Evolutionary conservation across 768 basidiomycete species (phyloP).

Genomic region (Sistotremastrum niveocremeum): DNA sequence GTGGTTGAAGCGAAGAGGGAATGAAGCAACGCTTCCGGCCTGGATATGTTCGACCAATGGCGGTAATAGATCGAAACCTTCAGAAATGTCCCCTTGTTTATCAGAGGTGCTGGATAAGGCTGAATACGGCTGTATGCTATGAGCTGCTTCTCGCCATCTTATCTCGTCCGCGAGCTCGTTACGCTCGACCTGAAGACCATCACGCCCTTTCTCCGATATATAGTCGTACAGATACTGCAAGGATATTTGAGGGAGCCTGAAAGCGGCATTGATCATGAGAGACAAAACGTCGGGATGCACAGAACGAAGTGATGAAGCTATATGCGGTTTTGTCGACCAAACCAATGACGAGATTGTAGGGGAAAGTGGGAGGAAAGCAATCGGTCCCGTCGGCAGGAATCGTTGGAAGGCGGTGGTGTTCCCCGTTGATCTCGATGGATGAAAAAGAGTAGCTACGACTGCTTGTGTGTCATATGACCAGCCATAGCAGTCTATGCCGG

Average conservation of each 20-base stretch:
- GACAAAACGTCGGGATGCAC: constrained; percentile 50
- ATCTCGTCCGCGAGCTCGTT: constrained; percentile 49
- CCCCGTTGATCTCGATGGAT: constrained; percentile 50
- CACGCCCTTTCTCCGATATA: constrained; percentile 39
- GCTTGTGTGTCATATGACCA: constrained; percentile 87
- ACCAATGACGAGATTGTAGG: constrained; percentile 73
- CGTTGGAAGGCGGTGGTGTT: constrained; percentile 86
- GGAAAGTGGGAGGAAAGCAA: constrained; percentile 87
- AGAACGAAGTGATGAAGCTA: constrained; percentile 60
- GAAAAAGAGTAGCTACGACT: constrained; percentile 77
- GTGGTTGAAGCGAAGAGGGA: constrained; percentile 80
- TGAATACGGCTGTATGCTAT: constrained; percentile 50
- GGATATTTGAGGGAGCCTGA: constrained; percentile 67
- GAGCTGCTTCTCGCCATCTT: constrained; percentile 57
- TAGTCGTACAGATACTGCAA: constrained; percentile 50
- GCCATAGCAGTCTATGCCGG: constrained; percentile 75
- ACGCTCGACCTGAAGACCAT: constrained; percentile 31
- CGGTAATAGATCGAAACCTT: constrained; percentile 51
- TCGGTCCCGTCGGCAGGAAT: constrained; percentile 89
- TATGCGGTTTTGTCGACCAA: constrained; percentile 76
- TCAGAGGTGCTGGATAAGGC: constrained; percentile 39
- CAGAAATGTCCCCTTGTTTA: constrained; percentile 40
- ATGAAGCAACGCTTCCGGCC: constrained; percentile 64
- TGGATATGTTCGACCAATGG: constrained; percentile 65
- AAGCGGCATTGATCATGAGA: constrained; percentile 81